phyloP scores from a whole-genome alignment of 345 rosid genomes.

The Pistacia integerrima region DNA sequence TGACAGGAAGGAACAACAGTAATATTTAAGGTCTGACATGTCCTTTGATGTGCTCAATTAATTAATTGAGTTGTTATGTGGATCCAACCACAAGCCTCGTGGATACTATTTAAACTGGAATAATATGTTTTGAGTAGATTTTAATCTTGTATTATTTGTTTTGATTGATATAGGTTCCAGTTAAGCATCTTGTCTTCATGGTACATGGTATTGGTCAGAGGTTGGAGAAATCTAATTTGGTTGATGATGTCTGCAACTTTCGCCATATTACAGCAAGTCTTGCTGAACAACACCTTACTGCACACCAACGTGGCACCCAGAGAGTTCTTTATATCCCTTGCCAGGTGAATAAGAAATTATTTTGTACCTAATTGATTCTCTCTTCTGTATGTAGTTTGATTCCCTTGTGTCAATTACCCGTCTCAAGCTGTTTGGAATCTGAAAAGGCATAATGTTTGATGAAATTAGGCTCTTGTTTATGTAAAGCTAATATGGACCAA shows the following conservation, averaged over 20 bases:
- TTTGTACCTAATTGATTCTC: constrained; percentile 1
- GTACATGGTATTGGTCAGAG: constrained; percentile 99
- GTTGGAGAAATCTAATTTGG: constrained; percentile 95
- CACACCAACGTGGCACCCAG: constrained; percentile 72
- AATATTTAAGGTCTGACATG: no score
- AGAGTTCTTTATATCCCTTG: constrained; percentile 95
- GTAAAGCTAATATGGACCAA: neutral
- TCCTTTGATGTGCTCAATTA: no score
- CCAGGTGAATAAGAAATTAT: constrained; percentile 55
- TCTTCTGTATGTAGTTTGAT: constrained; percentile 5
- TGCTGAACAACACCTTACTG: constrained; percentile 73
- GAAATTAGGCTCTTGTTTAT: neutral
- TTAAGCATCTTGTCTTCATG: constrained; percentile 94
- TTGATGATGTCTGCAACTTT: constrained; percentile 87
- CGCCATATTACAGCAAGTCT: constrained; percentile 83
- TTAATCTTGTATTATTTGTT: constrained; percentile 18
- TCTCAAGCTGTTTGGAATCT: neutral
- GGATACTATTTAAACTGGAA: neutral
- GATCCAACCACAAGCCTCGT: neutral
- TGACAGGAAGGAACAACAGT: no score
- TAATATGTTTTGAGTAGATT: neutral
- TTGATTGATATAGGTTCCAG: constrained; percentile 71
- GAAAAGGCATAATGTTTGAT: neutral
- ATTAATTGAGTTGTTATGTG: no score
- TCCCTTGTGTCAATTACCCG: neutral